Evolutionary conservation across 352 stramenopile genomes (phyloP), one percentile per base, ranked within the genome.

Genomic region (Phytophthora boehmeriae): DNA sequence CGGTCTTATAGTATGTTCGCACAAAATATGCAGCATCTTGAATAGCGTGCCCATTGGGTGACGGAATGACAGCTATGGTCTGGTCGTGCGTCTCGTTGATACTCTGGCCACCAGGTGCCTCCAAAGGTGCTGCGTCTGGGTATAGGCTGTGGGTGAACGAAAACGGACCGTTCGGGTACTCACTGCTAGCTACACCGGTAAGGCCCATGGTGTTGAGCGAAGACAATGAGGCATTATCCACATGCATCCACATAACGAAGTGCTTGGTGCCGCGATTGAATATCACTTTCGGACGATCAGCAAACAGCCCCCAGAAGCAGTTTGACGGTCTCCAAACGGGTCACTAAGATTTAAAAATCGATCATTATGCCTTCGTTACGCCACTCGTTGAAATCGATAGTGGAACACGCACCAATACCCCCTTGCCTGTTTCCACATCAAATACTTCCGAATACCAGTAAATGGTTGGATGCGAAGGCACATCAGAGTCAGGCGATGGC

Each of bases 161-260:
- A 68, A 98, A 99, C 3, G 96, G 97, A 1, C 96, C 97, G 41
- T 96, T 96, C 1, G 92, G 89, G 62, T 93, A 98, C 9, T 77
- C 56, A 38, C 87, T 95, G 1, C 81, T 92, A 8, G 96, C 95
- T 2, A 99, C 88, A 10, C 88, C 94, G 4, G 78, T 92, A 44
- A 98, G 76, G 22, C 91, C 96, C 66, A 98, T 87, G 1, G 85
- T 83, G 54, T 93, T 90, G 8, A 43, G 16, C 44, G 39, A 27
- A 30, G 54, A 56, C 0, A 25, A n/a, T 13, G 66, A 81, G 8
- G 49, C 63, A 61, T 97, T 95, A 66, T 99, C 94, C 13, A 98
- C 86, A 42, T 96, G 87, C 80, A 98, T 96, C 96, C 96, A 99
- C 96, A 99, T 98, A 3, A 99, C 96, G 64, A 97, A 98, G 30